Percentiles rank a stretch among this genome's conserved stretches.
phyloP scores from a whole-genome alignment of 2,329 filamentous ascomycete genomes.

The Lomentospora prolificans region DNA sequence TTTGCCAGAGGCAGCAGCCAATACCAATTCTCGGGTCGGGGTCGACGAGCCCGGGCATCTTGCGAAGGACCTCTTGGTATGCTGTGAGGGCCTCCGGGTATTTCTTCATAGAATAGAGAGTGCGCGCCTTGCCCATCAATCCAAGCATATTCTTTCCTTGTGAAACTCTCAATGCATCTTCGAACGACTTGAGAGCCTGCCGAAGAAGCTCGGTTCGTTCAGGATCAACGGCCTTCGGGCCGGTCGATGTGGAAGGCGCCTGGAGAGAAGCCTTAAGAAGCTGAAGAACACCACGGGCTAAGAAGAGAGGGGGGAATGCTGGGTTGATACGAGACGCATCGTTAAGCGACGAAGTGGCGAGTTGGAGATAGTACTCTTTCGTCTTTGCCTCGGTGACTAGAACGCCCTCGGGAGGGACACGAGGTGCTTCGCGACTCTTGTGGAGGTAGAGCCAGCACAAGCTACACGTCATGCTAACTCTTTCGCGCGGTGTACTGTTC shows the following conservation, averaged over 20 bases:
- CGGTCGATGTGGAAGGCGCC: slow-evolving; percentile 52
- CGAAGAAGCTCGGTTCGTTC: slow-evolving; percentile 73
- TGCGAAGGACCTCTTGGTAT: slow-evolving; percentile 80
- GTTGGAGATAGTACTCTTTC: slow-evolving; percentile 86
- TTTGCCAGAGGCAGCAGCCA: slow-evolving; percentile 93
- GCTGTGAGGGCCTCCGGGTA: slow-evolving; percentile 72
- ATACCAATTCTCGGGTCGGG: slow-evolving; percentile 94
- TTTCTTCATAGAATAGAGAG: slow-evolving; percentile 76
- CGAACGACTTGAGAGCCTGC: slow-evolving; percentile 83
- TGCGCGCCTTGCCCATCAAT: slow-evolving; percentile 77
- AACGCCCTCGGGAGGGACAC: slow-evolving; percentile 51
- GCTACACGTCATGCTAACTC: slow-evolving; percentile 73
- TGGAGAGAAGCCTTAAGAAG: slow-evolving; percentile 81
- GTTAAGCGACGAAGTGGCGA: slow-evolving; percentile 85
- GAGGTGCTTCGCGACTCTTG: slow-evolving; percentile 73
- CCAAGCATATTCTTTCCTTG: slow-evolving; percentile 86
- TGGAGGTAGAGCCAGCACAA: slow-evolving; percentile 86
- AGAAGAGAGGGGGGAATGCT: slow-evolving; percentile 79
- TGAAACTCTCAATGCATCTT: slow-evolving; percentile 81
- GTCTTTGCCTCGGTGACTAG: slow-evolving; percentile 66
- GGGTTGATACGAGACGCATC: slow-evolving; percentile 93
- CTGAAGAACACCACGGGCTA: slow-evolving; percentile 82
- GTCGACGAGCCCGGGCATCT: slow-evolving; percentile 79
- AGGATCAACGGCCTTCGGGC: slow-evolving; percentile 54
- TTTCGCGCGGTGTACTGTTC: slow-evolving; percentile 65